Evolutionary conservation across 768 basidiomycete genomes (phyloP).

Genomic region (Macrolepiota dolichaula): DNA sequence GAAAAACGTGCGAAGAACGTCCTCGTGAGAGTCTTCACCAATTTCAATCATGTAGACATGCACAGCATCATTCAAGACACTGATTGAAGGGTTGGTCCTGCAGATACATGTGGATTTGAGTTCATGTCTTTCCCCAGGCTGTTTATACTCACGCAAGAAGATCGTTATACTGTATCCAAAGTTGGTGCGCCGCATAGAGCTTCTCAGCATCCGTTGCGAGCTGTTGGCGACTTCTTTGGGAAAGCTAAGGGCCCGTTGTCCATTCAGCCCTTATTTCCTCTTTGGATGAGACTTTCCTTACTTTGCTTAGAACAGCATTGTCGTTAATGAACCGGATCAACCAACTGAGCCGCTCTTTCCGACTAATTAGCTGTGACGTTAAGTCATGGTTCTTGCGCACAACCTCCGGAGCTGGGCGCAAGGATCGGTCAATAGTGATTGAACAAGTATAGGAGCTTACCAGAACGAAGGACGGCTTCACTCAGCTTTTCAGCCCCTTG

Average conservation of each 20-base stretch:
- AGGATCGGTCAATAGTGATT: not conserved
- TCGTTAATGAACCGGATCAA: conserved; percentile 89
- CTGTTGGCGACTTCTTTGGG: conserved; percentile 71
- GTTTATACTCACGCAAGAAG: conserved; percentile 48
- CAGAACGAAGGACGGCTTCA: conserved; percentile 65
- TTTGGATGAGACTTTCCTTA: conserved; percentile 22
- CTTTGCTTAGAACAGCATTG: conserved; percentile 77
- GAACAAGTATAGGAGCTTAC: conserved; percentile 30
- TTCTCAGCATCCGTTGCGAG: conserved; percentile 85
- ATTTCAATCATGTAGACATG: conserved; percentile 61
- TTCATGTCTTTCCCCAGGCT: not conserved
- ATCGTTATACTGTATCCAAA: conserved; percentile 79
- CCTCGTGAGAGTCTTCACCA: conserved; percentile 59
- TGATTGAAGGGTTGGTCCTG: conserved; percentile 55
- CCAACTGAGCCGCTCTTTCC: conserved; percentile 76
- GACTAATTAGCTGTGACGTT: conserved; percentile 68
- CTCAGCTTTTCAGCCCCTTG: conserved; percentile 77
- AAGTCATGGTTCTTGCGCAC: conserved; percentile 78
- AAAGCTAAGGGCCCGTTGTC: conserved; percentile 49
- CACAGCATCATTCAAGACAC: conserved; percentile 70
- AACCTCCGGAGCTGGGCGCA: conserved; percentile 56
- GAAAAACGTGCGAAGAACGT: conserved; percentile 84
- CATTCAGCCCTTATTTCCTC: not conserved
- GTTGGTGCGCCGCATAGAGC: conserved; percentile 71
- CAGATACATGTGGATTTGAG: not conserved